Percentiles rank a stretch among this genome's conserved stretches.
Conservation (phyloP, 83 land plant genomes). For the Thuja plicata region DNA sequence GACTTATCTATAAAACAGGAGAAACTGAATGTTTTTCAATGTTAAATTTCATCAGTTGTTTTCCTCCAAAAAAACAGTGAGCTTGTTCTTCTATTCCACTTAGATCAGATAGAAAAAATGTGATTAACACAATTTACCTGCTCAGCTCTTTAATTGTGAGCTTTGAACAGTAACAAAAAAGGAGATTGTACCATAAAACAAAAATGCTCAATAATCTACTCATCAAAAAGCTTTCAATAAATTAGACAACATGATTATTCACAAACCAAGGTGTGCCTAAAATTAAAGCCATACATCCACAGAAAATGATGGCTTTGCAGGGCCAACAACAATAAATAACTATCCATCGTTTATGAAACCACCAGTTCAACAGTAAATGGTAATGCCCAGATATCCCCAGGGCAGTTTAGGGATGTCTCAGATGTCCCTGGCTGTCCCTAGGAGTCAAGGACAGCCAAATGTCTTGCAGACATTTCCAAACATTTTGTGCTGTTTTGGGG, state of each 20-base stretch:
- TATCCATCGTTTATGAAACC: too few species aligned
- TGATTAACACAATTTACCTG: background rate
- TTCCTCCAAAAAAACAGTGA: background rate
- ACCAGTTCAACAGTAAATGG: too few species aligned
- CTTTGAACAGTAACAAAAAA: background rate
- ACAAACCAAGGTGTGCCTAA: background rate
- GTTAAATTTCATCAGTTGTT: background rate
- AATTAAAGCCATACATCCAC: too few species aligned
- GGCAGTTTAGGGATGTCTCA: too few species aligned
- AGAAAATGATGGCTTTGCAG: too few species aligned
- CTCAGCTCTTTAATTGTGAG: background rate
- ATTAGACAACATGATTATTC: background rate
- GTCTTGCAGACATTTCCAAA: too few species aligned
- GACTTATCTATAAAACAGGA: background rate
- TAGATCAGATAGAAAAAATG: background rate
- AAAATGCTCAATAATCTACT: background rate
- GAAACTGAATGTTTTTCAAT: background rate
- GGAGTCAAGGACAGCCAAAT: too few species aligned
- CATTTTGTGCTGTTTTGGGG: too few species aligned
- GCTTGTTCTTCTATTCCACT: background rate
- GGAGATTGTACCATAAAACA: background rate
- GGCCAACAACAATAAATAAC: too few species aligned
- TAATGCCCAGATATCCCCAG: too few species aligned
- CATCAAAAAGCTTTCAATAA: background rate
- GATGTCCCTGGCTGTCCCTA: too few species aligned